Evolutionary conservation across 805 yeast genomes (phyloP), one percentile per base, ranked within the genome.

Genomic region (Wickerhamia fluorescens): DNA sequence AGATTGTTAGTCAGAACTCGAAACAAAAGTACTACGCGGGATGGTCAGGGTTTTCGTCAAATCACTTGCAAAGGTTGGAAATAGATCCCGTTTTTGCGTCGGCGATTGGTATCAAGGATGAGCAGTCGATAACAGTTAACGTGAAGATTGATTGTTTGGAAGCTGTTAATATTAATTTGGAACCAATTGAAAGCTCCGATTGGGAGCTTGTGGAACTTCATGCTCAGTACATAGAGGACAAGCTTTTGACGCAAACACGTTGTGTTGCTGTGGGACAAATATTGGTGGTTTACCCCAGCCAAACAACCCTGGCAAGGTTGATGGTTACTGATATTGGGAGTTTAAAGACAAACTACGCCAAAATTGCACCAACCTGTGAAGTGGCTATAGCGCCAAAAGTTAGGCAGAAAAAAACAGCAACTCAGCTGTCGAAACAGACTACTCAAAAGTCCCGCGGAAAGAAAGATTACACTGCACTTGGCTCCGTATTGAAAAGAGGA

Each of bases 201-300:
- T 89, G 96, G 96, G 96, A 88, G 40, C 59, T 84, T 16, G 82
- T 87, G 3, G 95, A 88, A 47, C 53, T 81, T 3, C 83, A 89
- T 51, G 89, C 95, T 2, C 75, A 70, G 16, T 71, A 67, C 23
- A 68, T 89, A 15, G 96, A 89, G 47, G 73, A 75, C 25, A 72
- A 73, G 38, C 66, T 88, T 42, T 58, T 89, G 20, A 73, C 78
- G 31, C 96, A 89, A 49, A 76, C 94, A 1, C 63, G 96, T 34
- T 80, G 88, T 28, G 81, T 87, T 1, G 61, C 75, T 0, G 28
- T 67, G 12, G 61, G 66, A 25, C 87, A 78, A 38, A 54, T 61
- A 2, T 56, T 88, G 28, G 69, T 81, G 5, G 79, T 88, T 3
- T 85, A 75, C 45, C 82, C 94, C 1, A 68, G 78, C 5, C 50